Base-by-base conservation (phyloP, 2,329 filamentous ascomycete genomes). In the Phialemoniopsis sp. region DNA sequence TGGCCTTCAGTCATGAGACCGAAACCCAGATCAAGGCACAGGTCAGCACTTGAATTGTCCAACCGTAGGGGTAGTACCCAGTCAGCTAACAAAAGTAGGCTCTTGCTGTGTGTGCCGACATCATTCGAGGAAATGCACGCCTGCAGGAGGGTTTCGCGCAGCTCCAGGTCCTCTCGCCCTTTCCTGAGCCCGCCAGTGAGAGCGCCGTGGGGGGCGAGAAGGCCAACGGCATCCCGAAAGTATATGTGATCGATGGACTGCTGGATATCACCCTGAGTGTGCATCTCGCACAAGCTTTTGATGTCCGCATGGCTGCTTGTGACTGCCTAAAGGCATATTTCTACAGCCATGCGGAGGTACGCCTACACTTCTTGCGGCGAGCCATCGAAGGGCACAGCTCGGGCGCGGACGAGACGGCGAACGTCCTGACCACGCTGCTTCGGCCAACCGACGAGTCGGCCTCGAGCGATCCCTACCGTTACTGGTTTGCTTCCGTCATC, bases 281-380 rank as follows among this genome's bases (percentile, higher is more conserved):
- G 16, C 74, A 83, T 21, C 68, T 82, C 0, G 64, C 78, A 15
- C 74, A 82, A 38, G 72, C 86, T 29, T 86, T 95, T 49, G 85
- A 95, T 59, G 72, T 91, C 29, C 82, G 93, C 17, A 78, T 89
- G 54, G 87, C 91, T 15, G 89, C 88, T 16, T 93, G 87, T 57
- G 85, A 91, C 52, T 95, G 91, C 54, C 79, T 98, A 45, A 90
- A 95, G 60, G 89, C 93, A 3, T 98, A 98, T 60, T 89, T 96
- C 52, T 81, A 78, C 52, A 81, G 85, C 34, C 90, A 97, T 58
- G 66, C 81, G 29, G 81, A 86, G 40, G 91, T 96, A 44, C 82
- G 85, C 34, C 72, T 83, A 38, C 90, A 97, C 63, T 96, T 97
- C 53, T 70, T 97, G 15, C 76, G 82, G 38, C 78, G 91, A 52